Base-by-base conservation (phyloP, 805 yeast species). In the Blastobotrys mokoenaii region DNA sequence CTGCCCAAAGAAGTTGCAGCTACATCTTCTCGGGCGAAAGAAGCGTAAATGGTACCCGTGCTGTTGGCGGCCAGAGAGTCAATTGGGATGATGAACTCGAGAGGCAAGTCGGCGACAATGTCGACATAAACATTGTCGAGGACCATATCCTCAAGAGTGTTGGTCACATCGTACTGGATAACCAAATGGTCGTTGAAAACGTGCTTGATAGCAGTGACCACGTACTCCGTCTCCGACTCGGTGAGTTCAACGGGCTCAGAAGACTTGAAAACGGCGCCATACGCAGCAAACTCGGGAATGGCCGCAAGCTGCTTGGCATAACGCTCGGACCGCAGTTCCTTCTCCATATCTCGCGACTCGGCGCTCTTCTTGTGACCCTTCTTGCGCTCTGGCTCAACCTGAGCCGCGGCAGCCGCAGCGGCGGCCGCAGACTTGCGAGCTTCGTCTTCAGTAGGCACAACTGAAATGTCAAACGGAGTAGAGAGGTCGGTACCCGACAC, bases 181-280 rank as follows among this genome's bases (percentile, higher is more conserved):
- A 90, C 77, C 58, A 82, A 69, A 57, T 84, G 80, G 12, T 76
- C 69, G 50, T 77, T 78, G 65, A 84, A 93, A 46, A 89, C 67
- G 62, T 89, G 97, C 65, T 86, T 89, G 46, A 85, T 71, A 31
- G 83, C 89, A 43, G 74, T 74, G 48, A 93, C 95, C 38, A 87
- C 89, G 63, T 88, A 87, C 67, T 93, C 98, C 50, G 94, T 87
- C 63, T 89, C 97, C 48, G 76, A 73, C 63, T 93, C 98, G 17
- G 97, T 89, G 58, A 90, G 76, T 53, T 82, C 78, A 46, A 77
- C 70, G 31, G 71, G 64, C 32, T 67, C 60, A 1, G 95, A 80
- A 7, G 89, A 76, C 66, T 83, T 87, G 50, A 88, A 70, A 50
- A 88, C 71, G 32, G 74, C 64, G 51, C 97, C 97, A 59, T 80